Percentiles rank a stretch among this genome's conserved stretches.
Evolutionary conservation across 2,329 filamentous ascomycete species (phyloP).

Genomic region (Cladosporium sp.): DNA sequence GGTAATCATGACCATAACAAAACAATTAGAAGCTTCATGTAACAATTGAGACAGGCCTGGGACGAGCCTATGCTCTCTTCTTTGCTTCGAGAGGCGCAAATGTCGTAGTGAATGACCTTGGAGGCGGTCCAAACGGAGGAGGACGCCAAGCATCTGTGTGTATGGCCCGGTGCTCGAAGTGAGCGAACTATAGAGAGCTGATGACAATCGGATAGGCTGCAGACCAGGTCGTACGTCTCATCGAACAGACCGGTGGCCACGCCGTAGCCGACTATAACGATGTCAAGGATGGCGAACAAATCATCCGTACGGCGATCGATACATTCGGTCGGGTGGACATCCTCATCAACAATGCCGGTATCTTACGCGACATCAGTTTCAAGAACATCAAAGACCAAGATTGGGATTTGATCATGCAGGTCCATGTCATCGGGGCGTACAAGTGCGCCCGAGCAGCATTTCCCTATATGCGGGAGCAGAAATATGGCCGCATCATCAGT

Average conservation of each 20-base stretch:
- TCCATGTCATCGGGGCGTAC: constrained; percentile 91
- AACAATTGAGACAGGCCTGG: constrained; percentile 39
- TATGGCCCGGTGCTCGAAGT: no score
- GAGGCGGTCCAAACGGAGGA: constrained; percentile 89
- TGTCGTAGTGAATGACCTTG: constrained; percentile 95
- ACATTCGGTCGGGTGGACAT: constrained; percentile 85
- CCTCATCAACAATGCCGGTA: constrained; percentile 97
- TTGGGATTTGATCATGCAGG: constrained; percentile 92
- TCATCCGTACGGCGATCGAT: constrained; percentile 85
- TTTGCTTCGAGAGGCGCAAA: constrained; percentile 89
- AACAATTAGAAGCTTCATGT: no score
- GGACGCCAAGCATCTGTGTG: constrained; percentile 76
- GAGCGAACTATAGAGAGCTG: neutral
- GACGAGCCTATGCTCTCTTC: constrained; percentile 81
- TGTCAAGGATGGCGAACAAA: constrained; percentile 89
- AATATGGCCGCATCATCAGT: constrained; percentile 95
- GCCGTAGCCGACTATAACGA: constrained; percentile 97
- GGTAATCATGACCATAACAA: constrained; percentile 42
- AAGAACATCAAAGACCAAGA: constrained; percentile 98
- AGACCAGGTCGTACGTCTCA: constrained; percentile 79
- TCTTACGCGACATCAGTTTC: constrained; percentile 92
- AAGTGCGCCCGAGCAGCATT: constrained; percentile 93
- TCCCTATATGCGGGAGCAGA: constrained; percentile 98
- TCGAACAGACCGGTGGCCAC: constrained; percentile 85
- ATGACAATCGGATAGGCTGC: constrained; percentile 61